Evolutionary conservation across 371 early-diverging fungal species (phyloP), one percentile per base, ranked within the genome.

Genomic region (Mortierella sp.): DNA sequence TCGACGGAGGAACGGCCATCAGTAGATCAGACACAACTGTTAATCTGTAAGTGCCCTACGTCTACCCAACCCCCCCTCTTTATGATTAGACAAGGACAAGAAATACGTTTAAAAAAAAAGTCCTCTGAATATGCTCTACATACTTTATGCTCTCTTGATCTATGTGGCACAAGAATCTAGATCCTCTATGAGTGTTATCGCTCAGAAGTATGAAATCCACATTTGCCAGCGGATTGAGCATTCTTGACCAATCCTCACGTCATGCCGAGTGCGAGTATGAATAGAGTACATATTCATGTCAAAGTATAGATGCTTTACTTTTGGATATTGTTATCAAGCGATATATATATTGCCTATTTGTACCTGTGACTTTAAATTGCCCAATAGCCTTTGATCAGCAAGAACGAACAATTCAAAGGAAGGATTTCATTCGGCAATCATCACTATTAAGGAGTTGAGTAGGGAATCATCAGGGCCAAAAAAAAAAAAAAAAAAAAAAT

Each of bases 1-100:
- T 16, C 41, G 65, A 55, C 40, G 57, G 65, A 65, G 24, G 65
- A 65, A 65, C 65, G 65, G 65, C 57, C 65, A 65, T 65, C 52
- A 33, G 11, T 48, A 24, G 41, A 41, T 61, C 43, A 61, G 19
- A 11, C 36, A 36, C 36, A 16, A 16, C 58, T 11, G 19, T 50
- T 50, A 15, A 50, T 50, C 5, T 55, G 7, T 3, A n/a, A n/a
- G 55, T 1, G 11, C n/a, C 7, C 7, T 55, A n/a, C 28, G 28
- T 55, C n/a, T 55, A 55, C 55, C 21, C 28, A n/a, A n/a, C n/a
- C n/a, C 36, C 4, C 36, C 36, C 7, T 2, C 6, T 55, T 55
- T 55, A 22, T 11, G 7, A 36, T 36, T 36, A 36, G 36, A 36
- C 36, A 36, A 36, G 36, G 36, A 6, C 36, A 36, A 36, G 36